Conservation (phyloP, 768 basidiomycete genomes). For the Exidia glandulosa region DNA sequence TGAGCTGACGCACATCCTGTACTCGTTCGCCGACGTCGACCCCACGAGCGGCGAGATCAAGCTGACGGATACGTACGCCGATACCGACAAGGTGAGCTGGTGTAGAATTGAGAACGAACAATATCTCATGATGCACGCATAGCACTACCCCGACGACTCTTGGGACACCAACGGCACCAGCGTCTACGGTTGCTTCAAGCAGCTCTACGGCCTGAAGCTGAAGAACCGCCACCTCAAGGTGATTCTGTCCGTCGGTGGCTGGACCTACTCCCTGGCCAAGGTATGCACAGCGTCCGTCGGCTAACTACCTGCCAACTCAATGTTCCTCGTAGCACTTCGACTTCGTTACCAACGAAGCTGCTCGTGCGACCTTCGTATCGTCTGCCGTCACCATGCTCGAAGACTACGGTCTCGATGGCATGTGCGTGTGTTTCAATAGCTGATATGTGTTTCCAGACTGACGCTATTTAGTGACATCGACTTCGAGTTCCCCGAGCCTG, state of each 20-base stretch:
- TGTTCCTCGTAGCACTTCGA: constrained; percentile 62
- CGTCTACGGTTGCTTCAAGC: constrained; percentile 73
- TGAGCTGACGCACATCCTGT: constrained; percentile 65
- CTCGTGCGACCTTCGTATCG: constrained; percentile 46
- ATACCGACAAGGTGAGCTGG: constrained; percentile 39
- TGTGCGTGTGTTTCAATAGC: constrained; percentile 14
- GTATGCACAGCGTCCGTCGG: no score
- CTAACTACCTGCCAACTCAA: no score
- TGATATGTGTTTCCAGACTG: background rate
- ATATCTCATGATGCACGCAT: constrained; percentile 2
- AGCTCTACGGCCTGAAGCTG: constrained; percentile 30
- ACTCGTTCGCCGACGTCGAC: constrained; percentile 69
- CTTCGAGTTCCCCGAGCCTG: constrained; percentile 63
- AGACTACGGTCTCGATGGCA: constrained; percentile 74
- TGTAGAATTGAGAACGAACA: background rate
- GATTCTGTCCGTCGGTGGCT: constrained; percentile 45
- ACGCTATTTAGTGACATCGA: constrained; percentile 37
- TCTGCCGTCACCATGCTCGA: constrained; percentile 53
- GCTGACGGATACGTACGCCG: constrained; percentile 66
- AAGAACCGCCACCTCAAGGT: constrained; percentile 29
- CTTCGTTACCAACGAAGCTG: constrained; percentile 42
- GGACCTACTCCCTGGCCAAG: constrained; percentile 55
- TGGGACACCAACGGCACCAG: constrained; percentile 71
- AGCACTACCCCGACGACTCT: constrained; percentile 60
- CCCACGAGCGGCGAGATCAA: constrained; percentile 49